These are phyloP conservation scores for Glaciozyma martinii DNA, from an alignment of 768 basidiomycete genomes.

Conservation along the genomic window DNA sequence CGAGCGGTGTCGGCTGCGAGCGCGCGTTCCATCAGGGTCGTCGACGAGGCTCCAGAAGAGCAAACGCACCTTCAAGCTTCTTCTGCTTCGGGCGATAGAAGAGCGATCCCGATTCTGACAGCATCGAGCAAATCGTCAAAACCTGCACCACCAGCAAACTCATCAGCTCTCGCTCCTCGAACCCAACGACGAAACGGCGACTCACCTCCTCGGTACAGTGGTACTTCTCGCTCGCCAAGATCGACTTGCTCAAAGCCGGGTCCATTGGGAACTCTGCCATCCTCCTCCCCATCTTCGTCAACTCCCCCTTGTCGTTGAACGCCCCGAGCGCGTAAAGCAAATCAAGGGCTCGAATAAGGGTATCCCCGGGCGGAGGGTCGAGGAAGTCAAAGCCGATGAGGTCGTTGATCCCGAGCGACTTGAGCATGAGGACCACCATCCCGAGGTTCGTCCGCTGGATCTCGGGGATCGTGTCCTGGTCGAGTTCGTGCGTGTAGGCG, in stretches of 20 bases:
- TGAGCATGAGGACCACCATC: constrained; percentile 87
- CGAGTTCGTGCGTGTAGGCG: constrained; percentile 91
- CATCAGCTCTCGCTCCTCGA: background rate
- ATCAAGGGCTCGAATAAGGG: constrained; percentile 88
- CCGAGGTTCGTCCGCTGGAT: constrained; percentile 98
- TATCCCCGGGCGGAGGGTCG: constrained; percentile 95
- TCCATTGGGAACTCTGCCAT: constrained; percentile 95
- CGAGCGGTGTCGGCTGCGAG: constrained; percentile 94
- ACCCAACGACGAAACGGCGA: background rate
- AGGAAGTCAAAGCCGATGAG: constrained; percentile 97
- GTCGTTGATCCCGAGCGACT: constrained; percentile 96
- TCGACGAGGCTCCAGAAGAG: background rate
- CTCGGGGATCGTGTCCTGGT: constrained; percentile 94
- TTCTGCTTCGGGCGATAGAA: constrained; percentile 99
- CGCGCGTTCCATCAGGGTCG: background rate
- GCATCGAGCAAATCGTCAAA: constrained; percentile 92
- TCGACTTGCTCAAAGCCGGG: constrained; percentile 91
- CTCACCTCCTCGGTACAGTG: constrained; percentile 88
- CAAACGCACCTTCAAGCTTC: constrained; percentile 44
- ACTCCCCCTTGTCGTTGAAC: constrained; percentile 86
- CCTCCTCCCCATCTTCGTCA: constrained; percentile 90
- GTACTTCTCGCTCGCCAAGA: constrained; percentile 91
- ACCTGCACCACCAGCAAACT: constrained; percentile 48
- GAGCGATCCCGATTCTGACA: constrained; percentile 86
- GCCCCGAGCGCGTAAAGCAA: constrained; percentile 91